These are phyloP conservation scores for Trichoderma citrinoviride DNA, from an alignment of 2,329 filamentous ascomycete genomes.

Conservation along the genomic window DNA sequence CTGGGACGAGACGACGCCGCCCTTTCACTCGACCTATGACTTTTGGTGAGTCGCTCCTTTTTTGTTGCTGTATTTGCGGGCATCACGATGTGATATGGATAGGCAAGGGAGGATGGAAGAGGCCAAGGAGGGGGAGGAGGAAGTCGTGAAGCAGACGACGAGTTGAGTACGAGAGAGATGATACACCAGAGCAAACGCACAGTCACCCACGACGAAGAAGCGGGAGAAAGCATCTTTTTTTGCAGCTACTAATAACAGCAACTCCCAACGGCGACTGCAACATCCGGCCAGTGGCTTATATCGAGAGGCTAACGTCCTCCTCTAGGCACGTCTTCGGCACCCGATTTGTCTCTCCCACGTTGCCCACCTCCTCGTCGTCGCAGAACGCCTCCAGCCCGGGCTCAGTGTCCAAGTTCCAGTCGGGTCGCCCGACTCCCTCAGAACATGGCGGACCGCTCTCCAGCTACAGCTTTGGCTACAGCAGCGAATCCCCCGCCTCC, in stretches of 20 bases:
- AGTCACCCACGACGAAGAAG: too few species aligned
- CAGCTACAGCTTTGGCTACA: constrained; percentile 35
- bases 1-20: constrained; percentile 65
- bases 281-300: not conserved
- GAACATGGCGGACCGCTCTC: constrained; percentile 35
- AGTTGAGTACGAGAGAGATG: not conserved
- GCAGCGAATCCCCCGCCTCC: constrained; percentile 42
- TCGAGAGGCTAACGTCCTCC: constrained; percentile 6
- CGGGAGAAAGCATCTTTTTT: not conserved
- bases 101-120: not conserved
- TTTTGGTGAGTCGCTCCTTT: constrained; percentile 62
- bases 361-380: constrained; percentile 46
- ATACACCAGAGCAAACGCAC: not conserved
- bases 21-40: constrained; percentile 72
- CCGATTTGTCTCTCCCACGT: constrained; percentile 53
- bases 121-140: not conserved
- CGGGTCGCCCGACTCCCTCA: constrained; percentile 44
- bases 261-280: not conserved
- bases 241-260: not conserved
- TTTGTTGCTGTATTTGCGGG: not conserved
- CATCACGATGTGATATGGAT: not conserved
- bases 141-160: not conserved
- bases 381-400: constrained; percentile 46
- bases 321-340: constrained; percentile 64
- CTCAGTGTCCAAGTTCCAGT: constrained; percentile 41